A percentile compares a stretch with the other conserved stretches of the same genome.
These are phyloP conservation scores for Trypanosoma rangeli DNA, from an alignment of 208 protist species.

Conservation along the genomic window DNA sequence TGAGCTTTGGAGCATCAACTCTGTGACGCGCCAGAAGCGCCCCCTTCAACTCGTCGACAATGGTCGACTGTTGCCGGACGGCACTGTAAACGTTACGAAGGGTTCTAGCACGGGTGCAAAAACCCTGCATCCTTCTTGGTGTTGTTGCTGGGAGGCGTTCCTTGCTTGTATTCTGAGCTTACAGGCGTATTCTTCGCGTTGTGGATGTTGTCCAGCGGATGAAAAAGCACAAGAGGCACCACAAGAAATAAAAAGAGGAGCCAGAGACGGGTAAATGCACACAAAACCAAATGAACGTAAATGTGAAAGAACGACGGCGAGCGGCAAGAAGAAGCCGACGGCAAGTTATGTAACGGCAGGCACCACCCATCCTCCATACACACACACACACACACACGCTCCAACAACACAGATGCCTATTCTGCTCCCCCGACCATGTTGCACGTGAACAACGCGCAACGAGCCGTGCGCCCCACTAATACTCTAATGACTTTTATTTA, in stretches of 20 bases:
- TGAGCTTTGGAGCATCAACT: constrained; percentile 48
- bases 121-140: constrained; percentile 32
- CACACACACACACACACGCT: too few relatives aligned
- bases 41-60: constrained; percentile 57
- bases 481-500: too few relatives aligned
- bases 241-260: background rate
- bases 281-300: background rate
- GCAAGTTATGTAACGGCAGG: too few relatives aligned
- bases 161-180: background rate
- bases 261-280: background rate
- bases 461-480: too few relatives aligned
- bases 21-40: constrained; percentile 37
- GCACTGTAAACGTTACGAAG: constrained; percentile 17
- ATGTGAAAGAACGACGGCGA: background rate
- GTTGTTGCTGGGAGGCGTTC: background rate
- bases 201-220: too few relatives aligned
- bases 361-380: too few relatives aligned
- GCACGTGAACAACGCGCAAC: too few relatives aligned
- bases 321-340: background rate
- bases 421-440: too few relatives aligned
- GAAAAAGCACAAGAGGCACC: too few relatives aligned
- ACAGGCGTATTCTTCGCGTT: background rate
- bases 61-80: constrained; percentile 31
- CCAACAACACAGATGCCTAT: too few relatives aligned
- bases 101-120: constrained; percentile 27